Percentiles rank a stretch among this genome's conserved stretches.
Evolutionary conservation across 768 basidiomycete species (phyloP).

Genomic region (Tephrocybe rancida): DNA sequence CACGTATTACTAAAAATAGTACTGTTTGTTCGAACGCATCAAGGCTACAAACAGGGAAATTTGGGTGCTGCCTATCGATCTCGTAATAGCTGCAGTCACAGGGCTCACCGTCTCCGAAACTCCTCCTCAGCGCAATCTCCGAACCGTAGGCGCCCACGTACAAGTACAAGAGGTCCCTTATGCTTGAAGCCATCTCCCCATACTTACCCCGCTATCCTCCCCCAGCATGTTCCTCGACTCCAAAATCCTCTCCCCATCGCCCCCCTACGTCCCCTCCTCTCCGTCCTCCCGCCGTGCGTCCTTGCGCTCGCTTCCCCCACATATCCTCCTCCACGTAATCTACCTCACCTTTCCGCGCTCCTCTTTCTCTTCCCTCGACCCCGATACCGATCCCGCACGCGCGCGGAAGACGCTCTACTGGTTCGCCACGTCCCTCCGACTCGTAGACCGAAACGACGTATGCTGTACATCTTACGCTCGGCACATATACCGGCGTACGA

Average conservation of each 20-base stretch:
- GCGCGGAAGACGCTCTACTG: slow-evolving; percentile 75
- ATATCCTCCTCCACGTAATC: slow-evolving; percentile 71
- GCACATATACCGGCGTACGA: slow-evolving; percentile 71
- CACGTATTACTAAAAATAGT: too few species aligned
- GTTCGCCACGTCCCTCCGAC: slow-evolving; percentile 62
- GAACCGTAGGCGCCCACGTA: too few species aligned
- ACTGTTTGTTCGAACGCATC: too few species aligned
- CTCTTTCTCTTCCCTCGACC: too few species aligned
- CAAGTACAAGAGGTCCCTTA: too few species aligned
- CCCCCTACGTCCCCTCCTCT: slow-evolving; percentile 22
- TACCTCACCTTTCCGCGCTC: slow-evolving; percentile 62
- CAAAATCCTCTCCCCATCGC: slow-evolving; percentile 28
- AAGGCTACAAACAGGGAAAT: too few species aligned
- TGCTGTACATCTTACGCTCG: slow-evolving; percentile 79
- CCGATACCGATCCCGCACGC: slow-evolving; percentile 45
- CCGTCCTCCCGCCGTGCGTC: slow-evolving; percentile 11
- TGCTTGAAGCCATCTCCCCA: too few species aligned
- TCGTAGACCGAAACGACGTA: slow-evolving; percentile 71
- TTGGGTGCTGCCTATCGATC: too few species aligned
- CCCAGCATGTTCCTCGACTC: slow-evolving; percentile 40
- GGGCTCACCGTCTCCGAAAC: too few species aligned
- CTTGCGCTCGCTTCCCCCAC: slow-evolving; percentile 48
- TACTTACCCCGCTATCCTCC: too few species aligned
- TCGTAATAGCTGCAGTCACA: too few species aligned
- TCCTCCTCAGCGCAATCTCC: too few species aligned